These are phyloP conservation scores for Cercospora sesami DNA, from an alignment of 2,329 filamentous ascomycete species.

Conservation along the genomic window DNA sequence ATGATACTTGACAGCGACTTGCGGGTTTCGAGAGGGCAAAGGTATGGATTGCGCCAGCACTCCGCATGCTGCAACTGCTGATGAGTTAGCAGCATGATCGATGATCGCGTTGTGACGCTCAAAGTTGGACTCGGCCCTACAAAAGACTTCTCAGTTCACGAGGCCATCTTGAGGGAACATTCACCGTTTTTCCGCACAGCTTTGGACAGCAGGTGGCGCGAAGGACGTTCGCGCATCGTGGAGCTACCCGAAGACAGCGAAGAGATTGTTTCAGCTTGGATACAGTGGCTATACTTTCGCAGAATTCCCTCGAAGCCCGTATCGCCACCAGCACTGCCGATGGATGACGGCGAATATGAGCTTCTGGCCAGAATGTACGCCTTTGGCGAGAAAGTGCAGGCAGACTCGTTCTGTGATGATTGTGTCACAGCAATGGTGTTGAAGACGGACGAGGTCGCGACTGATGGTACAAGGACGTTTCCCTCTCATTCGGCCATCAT, in stretches of 20 bases:
- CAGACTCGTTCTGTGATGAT: conserved; percentile 24
- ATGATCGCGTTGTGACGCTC: conserved; percentile 23
- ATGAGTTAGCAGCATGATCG: conserved; percentile 20
- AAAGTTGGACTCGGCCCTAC: conserved; percentile 12
- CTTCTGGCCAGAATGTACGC: conserved; percentile 23
- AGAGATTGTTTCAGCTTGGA: conserved; percentile 24
- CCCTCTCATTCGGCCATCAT: conserved; percentile 26
- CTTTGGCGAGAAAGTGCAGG: conserved; percentile 30
- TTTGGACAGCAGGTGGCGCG: conserved; percentile 27
- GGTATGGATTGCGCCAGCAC: conserved; percentile 4
- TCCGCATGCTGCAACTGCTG: background rate
- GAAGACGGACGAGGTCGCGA: conserved; percentile 26
- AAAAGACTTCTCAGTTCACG: conserved; percentile 26
- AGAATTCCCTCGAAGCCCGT: conserved; percentile 25
- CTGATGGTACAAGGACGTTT: conserved; percentile 24
- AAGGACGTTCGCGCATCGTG: conserved; percentile 20
- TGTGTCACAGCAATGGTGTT: conserved; percentile 28
- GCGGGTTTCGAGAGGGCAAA: conserved; percentile 17
- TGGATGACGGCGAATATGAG: conserved; percentile 28
- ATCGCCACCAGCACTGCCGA: conserved; percentile 24
- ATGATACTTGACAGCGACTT: conserved; percentile 18
- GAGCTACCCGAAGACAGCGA: conserved; percentile 23
- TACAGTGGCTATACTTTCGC: conserved; percentile 29
- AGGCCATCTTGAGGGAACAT: conserved; percentile 21
- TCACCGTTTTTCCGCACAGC: conserved; percentile 27